Base-by-base conservation (phyloP, 345 rosid genomes). In the Dipteronia dyeriana region DNA sequence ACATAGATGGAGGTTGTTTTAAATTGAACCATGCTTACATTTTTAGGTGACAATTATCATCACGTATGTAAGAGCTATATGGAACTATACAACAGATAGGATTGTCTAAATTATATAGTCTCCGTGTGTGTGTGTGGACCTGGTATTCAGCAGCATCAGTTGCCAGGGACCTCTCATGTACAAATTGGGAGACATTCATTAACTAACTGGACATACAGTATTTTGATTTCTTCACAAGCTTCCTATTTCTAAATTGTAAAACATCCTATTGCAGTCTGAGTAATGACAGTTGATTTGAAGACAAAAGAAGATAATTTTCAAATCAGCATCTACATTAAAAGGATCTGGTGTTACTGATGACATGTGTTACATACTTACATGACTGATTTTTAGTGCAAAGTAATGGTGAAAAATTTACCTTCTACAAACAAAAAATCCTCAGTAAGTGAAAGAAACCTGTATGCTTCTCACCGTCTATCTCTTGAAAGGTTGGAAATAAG, bases 401-500 rank as follows among this genome's bases (percentile, higher is more conserved):
- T 5, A 62, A 43, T 61, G 20, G 5, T 25, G 63, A 51, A 56
- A 29, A 63, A 6, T 12, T 1, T 45, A 43, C 62, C 56, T 34
- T 29, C 14, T 5, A 31, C 7, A 0, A 34, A 38, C 7, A 34
- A 57, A 45, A 64, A 75, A 9, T 17, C 0, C 10, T 1, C 2
- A 41, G 34, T 34, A 14, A 64, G 71, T 23, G 41, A 61, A 34
- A 73, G 14, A 23, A 66, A n/a, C 75, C 67, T 25, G 70, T 17
- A 56, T 29, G 17, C 54, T 57, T 45, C 45, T 17, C 73, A 22
- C 23, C 17, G 47, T 2, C 49, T 81, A 85, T 39, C 77, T 68
- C 59, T 66, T 70, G 9, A 81, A 77, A 29, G 84, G 84, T 67
- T 87, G 91, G 83, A 94, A 92, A 88, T 92, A 94, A 78, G 94